phyloP scores from a whole-genome alignment of 306 rosid species.

The Glycine tomentella region DNA sequence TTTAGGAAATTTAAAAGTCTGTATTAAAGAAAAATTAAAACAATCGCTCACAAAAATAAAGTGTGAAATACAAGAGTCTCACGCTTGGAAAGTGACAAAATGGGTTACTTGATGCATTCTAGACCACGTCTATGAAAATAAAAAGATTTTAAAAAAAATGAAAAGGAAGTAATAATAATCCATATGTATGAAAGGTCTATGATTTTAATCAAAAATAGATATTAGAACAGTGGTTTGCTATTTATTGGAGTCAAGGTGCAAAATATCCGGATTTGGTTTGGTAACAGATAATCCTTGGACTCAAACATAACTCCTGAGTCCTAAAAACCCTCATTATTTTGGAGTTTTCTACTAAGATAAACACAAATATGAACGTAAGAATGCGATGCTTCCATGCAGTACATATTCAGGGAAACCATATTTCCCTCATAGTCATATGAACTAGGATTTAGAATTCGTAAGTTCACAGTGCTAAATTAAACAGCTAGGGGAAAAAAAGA shows the following conservation, averaged over 20 bases:
- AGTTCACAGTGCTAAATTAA: background rate
- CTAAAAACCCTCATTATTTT: background rate
- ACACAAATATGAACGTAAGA: background rate
- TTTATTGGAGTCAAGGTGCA: conserved; percentile 20
- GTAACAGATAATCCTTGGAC: background rate
- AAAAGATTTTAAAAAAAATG: background rate
- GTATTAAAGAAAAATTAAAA: too few species aligned
- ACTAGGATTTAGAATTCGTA: background rate
- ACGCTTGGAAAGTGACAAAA: too few species aligned
- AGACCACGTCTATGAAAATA: too few species aligned
- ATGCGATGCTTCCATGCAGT: background rate
- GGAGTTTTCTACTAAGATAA: background rate
- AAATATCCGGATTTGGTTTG: conserved; percentile 26
- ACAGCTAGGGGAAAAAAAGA: background rate
- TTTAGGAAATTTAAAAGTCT: too few species aligned
- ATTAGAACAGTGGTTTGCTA: conserved; percentile 22
- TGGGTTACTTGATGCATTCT: too few species aligned
- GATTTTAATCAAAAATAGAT: background rate
- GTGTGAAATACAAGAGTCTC: too few species aligned
- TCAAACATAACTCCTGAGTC: background rate
- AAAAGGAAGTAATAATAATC: background rate
- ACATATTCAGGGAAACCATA: background rate
- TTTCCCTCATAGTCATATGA: conserved; percentile 6
- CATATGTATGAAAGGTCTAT: background rate
- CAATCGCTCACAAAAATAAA: too few species aligned